Percentiles rank a stretch among this genome's conserved stretches.
These are phyloP conservation scores for Chenopodium suecicum DNA, from an alignment of 148 eudicot species.

Conservation along the genomic window DNA sequence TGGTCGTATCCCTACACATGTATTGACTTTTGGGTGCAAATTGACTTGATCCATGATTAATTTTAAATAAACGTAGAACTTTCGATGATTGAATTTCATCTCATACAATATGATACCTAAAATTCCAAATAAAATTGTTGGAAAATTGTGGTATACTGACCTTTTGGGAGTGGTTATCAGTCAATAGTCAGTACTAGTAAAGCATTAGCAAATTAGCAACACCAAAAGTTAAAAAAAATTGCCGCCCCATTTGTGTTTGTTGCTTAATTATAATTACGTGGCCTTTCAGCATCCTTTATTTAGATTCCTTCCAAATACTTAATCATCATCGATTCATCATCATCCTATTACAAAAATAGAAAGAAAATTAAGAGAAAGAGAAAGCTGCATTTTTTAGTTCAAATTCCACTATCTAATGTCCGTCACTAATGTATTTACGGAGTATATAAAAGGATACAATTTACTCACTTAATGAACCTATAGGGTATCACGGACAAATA, in stretches of 20 bases:
- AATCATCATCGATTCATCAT: not conserved
- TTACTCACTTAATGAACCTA: too few species aligned
- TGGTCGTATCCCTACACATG: too few species aligned
- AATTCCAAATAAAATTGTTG: not conserved
- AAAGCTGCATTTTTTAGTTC: too few species aligned
- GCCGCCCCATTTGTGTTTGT: slow-evolving; percentile 20
- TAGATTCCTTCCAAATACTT: not conserved
- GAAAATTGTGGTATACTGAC: not conserved
- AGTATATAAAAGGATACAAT: too few species aligned
- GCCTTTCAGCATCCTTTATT: slow-evolving; percentile 5
- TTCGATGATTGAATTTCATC: too few species aligned
- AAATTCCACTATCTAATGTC: too few species aligned
- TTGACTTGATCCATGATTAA: not conserved
- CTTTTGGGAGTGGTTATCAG: not conserved
- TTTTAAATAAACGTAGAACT: too few species aligned
- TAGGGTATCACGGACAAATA: too few species aligned
- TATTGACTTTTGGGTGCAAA: too few species aligned
- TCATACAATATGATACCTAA: too few species aligned
- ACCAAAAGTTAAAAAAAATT: not conserved
- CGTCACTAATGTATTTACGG: too few species aligned
- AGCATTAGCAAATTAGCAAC: not conserved
- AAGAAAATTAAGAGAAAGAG: too few species aligned
- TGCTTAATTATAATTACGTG: slow-evolving; percentile 12
- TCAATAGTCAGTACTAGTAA: not conserved
- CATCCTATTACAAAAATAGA: not conserved